Evolutionary conservation across 768 basidiomycete genomes (phyloP).

Genomic region (Suillus hirtellus): DNA sequence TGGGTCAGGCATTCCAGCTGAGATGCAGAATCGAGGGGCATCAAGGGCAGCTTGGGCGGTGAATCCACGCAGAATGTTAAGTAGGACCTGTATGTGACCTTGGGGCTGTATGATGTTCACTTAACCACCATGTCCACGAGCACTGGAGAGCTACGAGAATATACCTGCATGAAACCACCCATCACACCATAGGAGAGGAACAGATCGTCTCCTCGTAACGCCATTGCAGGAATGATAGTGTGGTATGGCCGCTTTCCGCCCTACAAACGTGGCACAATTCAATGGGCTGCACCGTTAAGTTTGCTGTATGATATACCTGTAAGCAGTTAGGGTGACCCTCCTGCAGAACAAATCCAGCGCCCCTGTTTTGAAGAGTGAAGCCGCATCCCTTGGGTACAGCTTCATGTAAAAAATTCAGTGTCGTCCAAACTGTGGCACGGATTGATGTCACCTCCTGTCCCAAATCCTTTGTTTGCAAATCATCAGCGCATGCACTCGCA

Average conservation of each 20-base stretch:
- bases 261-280: slow-evolving; percentile 32
- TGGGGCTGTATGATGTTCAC: slow-evolving; percentile 60
- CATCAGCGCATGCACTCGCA: slow-evolving; percentile 4
- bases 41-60: slow-evolving; percentile 89
- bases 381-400: slow-evolving; percentile 94
- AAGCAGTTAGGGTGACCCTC: slow-evolving; percentile 86
- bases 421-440: no score
- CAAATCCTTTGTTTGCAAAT: slow-evolving; percentile 62
- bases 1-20: slow-evolving; percentile 71
- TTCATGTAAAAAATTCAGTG: slow-evolving; percentile 22
- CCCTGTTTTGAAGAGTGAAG: slow-evolving; percentile 95
- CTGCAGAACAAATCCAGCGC: slow-evolving; percentile 76
- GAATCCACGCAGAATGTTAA: slow-evolving; percentile 88
- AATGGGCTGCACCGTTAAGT: neutral
- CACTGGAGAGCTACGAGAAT: slow-evolving; percentile 2
- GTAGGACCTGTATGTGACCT: slow-evolving; percentile 92
- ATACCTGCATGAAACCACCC: slow-evolving; percentile 88
- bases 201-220: slow-evolving; percentile 72
- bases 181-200: slow-evolving; percentile 91
- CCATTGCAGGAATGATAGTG: slow-evolving; percentile 93
- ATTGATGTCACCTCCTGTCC: slow-evolving; percentile 67
- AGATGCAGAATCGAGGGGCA: slow-evolving; percentile 95
- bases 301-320: slow-evolving; percentile 43
- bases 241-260: slow-evolving; percentile 88
- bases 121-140: slow-evolving; percentile 1